These are phyloP conservation scores for Calonectria pteridis DNA, from an alignment of 2,329 filamentous ascomycete genomes.

Conservation along the genomic window DNA sequence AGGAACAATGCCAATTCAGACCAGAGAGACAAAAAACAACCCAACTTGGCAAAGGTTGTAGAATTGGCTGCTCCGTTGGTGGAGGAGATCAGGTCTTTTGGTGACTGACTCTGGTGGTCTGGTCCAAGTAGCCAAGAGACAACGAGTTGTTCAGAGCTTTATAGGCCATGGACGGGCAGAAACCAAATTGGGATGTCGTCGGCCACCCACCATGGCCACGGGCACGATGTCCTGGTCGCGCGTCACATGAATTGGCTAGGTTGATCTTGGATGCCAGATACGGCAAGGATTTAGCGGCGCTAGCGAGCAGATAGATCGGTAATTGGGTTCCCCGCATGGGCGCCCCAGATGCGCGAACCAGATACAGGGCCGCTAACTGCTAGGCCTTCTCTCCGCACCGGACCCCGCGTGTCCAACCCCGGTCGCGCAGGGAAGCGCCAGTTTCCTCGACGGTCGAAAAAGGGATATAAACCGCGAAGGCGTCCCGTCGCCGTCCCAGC, in stretches of 20 bases:
- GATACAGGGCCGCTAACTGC: slow-evolving; percentile 5
- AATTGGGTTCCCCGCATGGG: slow-evolving; percentile 23
- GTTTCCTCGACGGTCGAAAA: slow-evolving; percentile 33
- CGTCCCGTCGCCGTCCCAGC: not conserved
- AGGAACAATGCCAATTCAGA: not conserved
- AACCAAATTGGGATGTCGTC: not conserved
- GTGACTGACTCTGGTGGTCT: not conserved
- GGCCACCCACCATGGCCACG: not conserved
- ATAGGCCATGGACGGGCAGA: not conserved
- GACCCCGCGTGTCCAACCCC: not conserved
- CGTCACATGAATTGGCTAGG: slow-evolving; percentile 5
- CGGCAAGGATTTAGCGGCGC: slow-evolving; percentile 27
- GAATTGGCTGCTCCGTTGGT: not conserved
- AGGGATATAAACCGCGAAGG: slow-evolving; percentile 37
- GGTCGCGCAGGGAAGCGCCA: slow-evolving; percentile 13
- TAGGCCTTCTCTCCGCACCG: slow-evolving; percentile 28
- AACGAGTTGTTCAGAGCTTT: slow-evolving; percentile 3
- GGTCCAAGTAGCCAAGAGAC: not conserved
- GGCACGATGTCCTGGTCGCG: not conserved
- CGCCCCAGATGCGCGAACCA: slow-evolving; percentile 15
- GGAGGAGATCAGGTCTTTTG: slow-evolving; percentile 5
- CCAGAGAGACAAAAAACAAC: not conserved
- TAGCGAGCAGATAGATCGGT: slow-evolving; percentile 10
- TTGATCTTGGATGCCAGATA: slow-evolving; percentile 16
- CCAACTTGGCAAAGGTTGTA: not conserved